Evolutionary conservation across 2,329 filamentous ascomycete genomes (phyloP), one percentile per base, ranked within the genome.

Genomic region (Epicoccum nigrum): DNA sequence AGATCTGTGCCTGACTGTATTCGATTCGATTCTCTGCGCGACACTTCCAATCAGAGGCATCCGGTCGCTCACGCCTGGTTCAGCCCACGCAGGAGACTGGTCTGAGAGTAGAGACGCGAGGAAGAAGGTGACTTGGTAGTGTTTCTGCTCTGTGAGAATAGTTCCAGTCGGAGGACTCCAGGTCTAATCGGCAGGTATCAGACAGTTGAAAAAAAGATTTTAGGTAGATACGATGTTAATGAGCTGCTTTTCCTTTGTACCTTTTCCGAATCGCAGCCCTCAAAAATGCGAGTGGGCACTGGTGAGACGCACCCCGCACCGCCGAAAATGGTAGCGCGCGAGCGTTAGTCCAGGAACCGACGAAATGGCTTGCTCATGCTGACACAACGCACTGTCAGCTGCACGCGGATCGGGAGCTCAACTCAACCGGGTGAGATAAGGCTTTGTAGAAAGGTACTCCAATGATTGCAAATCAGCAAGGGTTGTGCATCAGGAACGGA

Each of bases 301-400:
- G n/a, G n/a, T n/a, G 30, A 31, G 13, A 19, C 21, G 5, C 20
- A 55, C 58, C 55, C 57, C 55, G 57, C 55, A 60, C n/a, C 32
- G 37, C 53, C 41, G 15, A 38, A 38, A 11, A 38, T 43, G 37
- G 39, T 60, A 53, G 27, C 30, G 19, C 56, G 13, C 33, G 59
- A 51, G 39, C 30, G 49, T 46, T 45, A 39, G 40, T 17, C 48
- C 59, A 59, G 55, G 58, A 47, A 48, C 45, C 8, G 31, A 17
- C 15, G 21, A 25, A 15, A 11, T 16, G 1, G 35, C 23, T 42
- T 39, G 23, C 28, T 32, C 27, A 27, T 55, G 60, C 57, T 63
- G 57, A 63, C 56, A 56, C 42, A 63, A 28, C 43, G 32, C 32
- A 30, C 35, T 28, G 45, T 56, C 52, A 62, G 50, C 50, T 31